These are phyloP conservation scores for Coniochaeta pulveracea DNA, from an alignment of 2,329 filamentous ascomycete species.

Conservation along the genomic window DNA sequence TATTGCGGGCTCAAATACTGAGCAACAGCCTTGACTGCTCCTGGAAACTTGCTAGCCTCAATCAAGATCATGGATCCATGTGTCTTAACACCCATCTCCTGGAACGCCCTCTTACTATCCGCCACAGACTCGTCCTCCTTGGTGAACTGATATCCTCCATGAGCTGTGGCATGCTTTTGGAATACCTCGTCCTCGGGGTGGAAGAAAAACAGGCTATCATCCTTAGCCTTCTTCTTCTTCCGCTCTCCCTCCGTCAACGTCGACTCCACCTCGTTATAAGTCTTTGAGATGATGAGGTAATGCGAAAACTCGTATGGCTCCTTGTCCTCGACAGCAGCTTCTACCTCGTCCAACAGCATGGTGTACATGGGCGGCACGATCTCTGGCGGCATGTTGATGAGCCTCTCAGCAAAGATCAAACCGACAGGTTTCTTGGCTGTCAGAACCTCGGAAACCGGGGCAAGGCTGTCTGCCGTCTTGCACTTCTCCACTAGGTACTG, in stretches of 20 bases:
- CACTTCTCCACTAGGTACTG: constrained; percentile 55
- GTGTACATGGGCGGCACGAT: constrained; percentile 88
- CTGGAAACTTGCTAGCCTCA: constrained; percentile 65
- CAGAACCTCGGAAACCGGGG: constrained; percentile 47
- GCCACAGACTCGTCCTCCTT: constrained; percentile 72
- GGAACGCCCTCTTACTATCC: constrained; percentile 89
- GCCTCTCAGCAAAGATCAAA: constrained; percentile 77
- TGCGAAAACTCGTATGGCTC: constrained; percentile 91
- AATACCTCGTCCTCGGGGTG: constrained; percentile 92
- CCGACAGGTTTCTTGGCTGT: constrained; percentile 54
- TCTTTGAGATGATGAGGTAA: constrained; percentile 84
- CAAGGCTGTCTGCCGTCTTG: constrained; percentile 39
- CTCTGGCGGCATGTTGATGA: constrained; percentile 95
- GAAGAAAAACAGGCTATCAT: constrained; percentile 70
- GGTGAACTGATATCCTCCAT: constrained; percentile 64
- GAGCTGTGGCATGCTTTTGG: constrained; percentile 60
- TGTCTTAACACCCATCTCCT: constrained; percentile 80
- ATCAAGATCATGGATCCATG: constrained; percentile 80
- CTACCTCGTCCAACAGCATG: constrained; percentile 87
- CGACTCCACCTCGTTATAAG: constrained; percentile 82
- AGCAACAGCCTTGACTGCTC: constrained; percentile 62
- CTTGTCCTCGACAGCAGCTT: constrained; percentile 76
- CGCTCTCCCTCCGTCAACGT: constrained; percentile 58
- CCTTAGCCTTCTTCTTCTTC: constrained; percentile 55
- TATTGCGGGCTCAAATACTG: constrained; percentile 53